Base-by-base conservation (phyloP, 257 asterid species). In the Przewalskia tangutica region DNA sequence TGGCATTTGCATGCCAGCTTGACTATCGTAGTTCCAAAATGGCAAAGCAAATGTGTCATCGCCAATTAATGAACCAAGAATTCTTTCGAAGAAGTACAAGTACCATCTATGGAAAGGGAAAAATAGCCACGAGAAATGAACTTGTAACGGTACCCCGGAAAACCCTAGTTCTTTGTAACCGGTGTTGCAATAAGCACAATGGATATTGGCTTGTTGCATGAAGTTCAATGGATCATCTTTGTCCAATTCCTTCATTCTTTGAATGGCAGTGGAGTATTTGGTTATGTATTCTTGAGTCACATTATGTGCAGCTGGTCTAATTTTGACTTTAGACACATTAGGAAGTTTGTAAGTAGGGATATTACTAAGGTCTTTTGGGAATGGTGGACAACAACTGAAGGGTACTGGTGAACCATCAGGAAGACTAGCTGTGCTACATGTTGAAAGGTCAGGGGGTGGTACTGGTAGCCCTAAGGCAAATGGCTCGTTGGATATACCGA, bases 51-150 rank as follows among this genome's bases (percentile, higher is more conserved):
- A 87, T 5, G 85, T 82, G 0, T 88, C 89, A 13, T 89, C 90
- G 0, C 27, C 85, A 8, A 89, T 83, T 59, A 89, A 51, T 13
- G 79, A 79, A 0, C 84, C 87, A 36, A 86, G 56, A 53, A 88
- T 89, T 23, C 86, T 88, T 84, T 89, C 92, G 54, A 82, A 87
- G 88, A 89, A 89, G 56, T 87, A 89, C 20, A 89, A 50, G 77
- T 88, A 86, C 91, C 88, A 86, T n/a, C 91, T 68, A 55, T 89
- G 91, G 81, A 87, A 86, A 13, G 91, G 91, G n/a, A 88, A 89
- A 81, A 89, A 89, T 8, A 90, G 84, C 89, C 91, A 86, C 0
- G 87, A 88, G 16, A 77, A 62, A 64, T 90, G 93, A 23, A 91
- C 85, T n/a, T 85, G 87, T n/a, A 89, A 44, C 12, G 86, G 88